phyloP scores from a whole-genome alignment of 495 filamentous ascomycete genomes.

The Baudoinia panamericana region DNA sequence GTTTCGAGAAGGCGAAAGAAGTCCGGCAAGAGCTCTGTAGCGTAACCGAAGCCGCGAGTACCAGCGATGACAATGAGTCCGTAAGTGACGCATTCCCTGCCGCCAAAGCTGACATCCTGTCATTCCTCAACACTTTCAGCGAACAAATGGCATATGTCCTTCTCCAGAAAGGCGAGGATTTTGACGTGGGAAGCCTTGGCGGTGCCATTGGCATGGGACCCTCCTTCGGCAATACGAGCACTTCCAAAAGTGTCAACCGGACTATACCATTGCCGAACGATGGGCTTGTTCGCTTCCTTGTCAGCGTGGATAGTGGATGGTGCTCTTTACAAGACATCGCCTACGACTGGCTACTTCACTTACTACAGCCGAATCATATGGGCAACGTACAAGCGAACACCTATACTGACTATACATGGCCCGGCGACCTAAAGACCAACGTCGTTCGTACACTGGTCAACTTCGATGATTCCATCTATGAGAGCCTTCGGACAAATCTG shows the following conservation, averaged over 20 bases:
- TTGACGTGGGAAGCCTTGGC: background rate
- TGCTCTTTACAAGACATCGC: conserved; percentile 24
- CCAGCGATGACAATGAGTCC: background rate
- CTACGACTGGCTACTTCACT: conserved; percentile 21
- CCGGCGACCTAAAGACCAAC: conserved; percentile 54
- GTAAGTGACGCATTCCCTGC: background rate
- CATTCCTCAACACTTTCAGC: conserved; percentile 10
- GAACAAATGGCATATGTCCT: conserved; percentile 9
- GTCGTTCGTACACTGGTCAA: conserved; percentile 54
- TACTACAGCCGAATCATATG: conserved; percentile 22
- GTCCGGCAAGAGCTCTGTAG: conserved; percentile 16
- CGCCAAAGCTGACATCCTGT: conserved; percentile 5
- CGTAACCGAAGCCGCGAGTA: background rate
- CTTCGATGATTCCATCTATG: conserved; percentile 55
- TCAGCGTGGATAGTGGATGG: conserved; percentile 25
- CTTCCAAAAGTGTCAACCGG: background rate
- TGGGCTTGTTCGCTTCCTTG: conserved; percentile 18
- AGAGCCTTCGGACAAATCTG: background rate
- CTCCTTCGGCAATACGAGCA: background rate
- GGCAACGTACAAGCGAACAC: conserved; percentile 29
- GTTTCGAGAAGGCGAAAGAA: conserved; percentile 7
- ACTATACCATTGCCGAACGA: conserved; percentile 5
- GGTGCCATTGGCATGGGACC: background rate
- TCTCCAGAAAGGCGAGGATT: conserved; percentile 4
- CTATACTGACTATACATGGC: conserved; percentile 57